phyloP scores from a whole-genome alignment of 2,329 filamentous ascomycete species.

The Colletotrichum kahawae region DNA sequence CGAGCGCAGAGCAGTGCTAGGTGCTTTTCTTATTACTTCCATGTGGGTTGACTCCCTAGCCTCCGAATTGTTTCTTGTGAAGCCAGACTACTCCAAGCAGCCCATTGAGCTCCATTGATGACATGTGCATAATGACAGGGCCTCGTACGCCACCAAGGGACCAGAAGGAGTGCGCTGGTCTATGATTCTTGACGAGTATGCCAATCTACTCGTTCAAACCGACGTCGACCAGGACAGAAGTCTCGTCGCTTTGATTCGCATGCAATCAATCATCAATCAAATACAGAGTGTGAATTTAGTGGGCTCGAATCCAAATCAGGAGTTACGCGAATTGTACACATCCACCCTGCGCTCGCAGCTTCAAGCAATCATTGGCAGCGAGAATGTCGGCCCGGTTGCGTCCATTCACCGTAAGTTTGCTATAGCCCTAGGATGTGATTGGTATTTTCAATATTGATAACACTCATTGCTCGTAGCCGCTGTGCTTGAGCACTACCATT shows the following conservation, averaged over 20 bases:
- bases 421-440: rapidly evolving
- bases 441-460: neutral
- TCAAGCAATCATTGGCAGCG: neutral
- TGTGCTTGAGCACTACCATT: neutral
- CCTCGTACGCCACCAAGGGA: neutral
- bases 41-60: neutral
- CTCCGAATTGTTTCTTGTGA: rapidly evolving
- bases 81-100: rapidly evolving
- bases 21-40: neutral
- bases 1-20: neutral
- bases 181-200: neutral
- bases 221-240: neutral
- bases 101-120: neutral
- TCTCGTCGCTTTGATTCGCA: neutral
- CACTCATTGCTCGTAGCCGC: rapidly evolving
- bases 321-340: neutral
- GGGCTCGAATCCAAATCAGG: neutral
- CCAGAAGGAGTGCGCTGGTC: neutral
- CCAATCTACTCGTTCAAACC: neutral
- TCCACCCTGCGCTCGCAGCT: neutral
- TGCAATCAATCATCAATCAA: neutral
- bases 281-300: neutral
- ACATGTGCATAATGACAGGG: neutral
- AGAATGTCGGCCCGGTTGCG: neutral
- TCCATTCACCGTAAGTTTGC: neutral